Base-by-base conservation (phyloP, 495 filamentous ascomycete species). In the Aspergillus sparsus region DNA sequence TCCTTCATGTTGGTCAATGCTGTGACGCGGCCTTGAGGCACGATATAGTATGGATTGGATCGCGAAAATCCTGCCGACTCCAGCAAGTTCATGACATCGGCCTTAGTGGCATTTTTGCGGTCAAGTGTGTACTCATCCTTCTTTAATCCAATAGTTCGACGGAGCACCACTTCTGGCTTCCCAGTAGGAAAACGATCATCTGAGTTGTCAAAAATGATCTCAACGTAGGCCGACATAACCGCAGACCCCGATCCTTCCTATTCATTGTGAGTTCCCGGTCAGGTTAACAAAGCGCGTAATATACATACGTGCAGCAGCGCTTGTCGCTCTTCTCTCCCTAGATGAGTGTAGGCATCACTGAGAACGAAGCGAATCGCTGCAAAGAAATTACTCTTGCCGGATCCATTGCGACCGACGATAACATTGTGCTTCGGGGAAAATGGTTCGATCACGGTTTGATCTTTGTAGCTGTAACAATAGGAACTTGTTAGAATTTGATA, bases 341-440 rank as follows among this genome's bases (percentile, higher is more conserved):
- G 90, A 70, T 96, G 90, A 18, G 89, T 93, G 75, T 99, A 99
- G 55, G 91, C 92, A 87, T 98, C 92, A 72, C 93, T 94, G 61
- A 99, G 88, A 27, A 97, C 94, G 72, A 99, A 99, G 18, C 93
- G 93, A 77, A 99, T 97, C 34, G 94, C 94, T 44, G 93, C 94
- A 75, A 99, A 99, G 85, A 99, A 99, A 78, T 99, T 99, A 72
- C 92, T 96, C 81, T 99, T 99, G 66, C 94, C 94, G 3, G 94
- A 97, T 62, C 94, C 94, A 83, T 99, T 99, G 75, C 94, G 94
- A 58, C 94, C 94, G 66, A 99, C 94, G 68, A 99, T 97, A 56
- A 99, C 91, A 83, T 99, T 99, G 77, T 92, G 92, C 70, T 94
- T 94, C 7, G 94, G 90, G 9, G 93, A 97, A 75, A 99, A 99